Conservation (phyloP, 257 asterid species). For the Salvia hispanica region DNA sequence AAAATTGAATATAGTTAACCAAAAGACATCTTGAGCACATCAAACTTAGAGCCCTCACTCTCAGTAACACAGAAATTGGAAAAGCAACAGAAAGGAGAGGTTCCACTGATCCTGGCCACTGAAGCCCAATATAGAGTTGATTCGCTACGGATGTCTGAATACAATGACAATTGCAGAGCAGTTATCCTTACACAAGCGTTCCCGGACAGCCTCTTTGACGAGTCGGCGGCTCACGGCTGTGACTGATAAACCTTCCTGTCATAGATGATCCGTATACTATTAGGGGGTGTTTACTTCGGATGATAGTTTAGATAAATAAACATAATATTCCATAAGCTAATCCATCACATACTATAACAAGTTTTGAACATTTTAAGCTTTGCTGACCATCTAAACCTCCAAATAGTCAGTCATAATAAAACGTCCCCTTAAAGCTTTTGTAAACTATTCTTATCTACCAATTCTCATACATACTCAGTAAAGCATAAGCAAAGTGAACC, state of each 20-base stretch:
- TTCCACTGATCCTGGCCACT: neutral
- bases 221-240: constrained; percentile 69
- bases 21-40: neutral
- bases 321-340: too few species aligned
- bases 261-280: constrained; percentile 18
- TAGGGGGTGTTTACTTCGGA: neutral
- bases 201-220: constrained; percentile 86
- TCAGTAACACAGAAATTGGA: neutral
- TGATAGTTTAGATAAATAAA: too few species aligned
- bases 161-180: constrained; percentile 77
- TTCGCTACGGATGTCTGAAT: constrained; percentile 41
- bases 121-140: neutral
- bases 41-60: neutral
- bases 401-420: too few species aligned
- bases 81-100: neutral
- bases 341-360: too few species aligned
- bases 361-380: too few species aligned
- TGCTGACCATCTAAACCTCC: too few species aligned
- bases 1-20: neutral
- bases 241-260: constrained; percentile 69
- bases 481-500: constrained; percentile 46
- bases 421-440: too few species aligned
- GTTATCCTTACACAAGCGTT: constrained; percentile 86
- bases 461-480: neutral
- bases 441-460: too few species aligned